These are phyloP conservation scores for Talaromyces sp. DNA, from an alignment of 2,329 filamentous ascomycete species.

Conservation along the genomic window DNA sequence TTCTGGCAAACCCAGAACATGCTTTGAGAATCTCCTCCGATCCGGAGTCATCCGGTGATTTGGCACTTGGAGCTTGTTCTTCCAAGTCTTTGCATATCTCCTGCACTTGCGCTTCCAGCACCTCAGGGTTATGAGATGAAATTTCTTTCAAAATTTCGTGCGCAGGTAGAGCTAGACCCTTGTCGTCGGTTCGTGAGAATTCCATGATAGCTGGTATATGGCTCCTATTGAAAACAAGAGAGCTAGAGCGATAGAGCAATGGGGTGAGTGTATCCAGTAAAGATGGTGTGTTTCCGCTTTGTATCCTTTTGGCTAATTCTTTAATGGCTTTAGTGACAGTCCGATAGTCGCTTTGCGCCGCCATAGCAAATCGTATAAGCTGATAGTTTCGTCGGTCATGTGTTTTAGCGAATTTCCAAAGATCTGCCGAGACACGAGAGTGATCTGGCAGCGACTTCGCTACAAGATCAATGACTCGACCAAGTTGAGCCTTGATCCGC, in stretches of 20 bases:
- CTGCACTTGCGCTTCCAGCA: constrained; percentile 88
- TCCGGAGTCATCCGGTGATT: constrained; percentile 61
- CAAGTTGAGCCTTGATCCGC: constrained; percentile 63
- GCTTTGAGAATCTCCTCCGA: constrained; percentile 92
- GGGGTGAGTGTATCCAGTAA: constrained; percentile 76
- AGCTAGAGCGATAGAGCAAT: constrained; percentile 75
- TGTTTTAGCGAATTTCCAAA: constrained; percentile 84
- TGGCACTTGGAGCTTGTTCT: constrained; percentile 68
- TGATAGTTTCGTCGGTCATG: constrained; percentile 89
- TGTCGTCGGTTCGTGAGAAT: constrained; percentile 76
- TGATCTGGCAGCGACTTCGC: constrained; percentile 72
- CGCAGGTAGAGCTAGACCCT: constrained; percentile 69
- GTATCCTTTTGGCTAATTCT: constrained; percentile 77
- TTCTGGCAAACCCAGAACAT: constrained; percentile 83
- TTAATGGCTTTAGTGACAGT: constrained; percentile 86
- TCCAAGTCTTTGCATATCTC: constrained; percentile 84
- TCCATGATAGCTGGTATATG: constrained; percentile 88
- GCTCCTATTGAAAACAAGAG: constrained; percentile 88
- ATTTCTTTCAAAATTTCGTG: constrained; percentile 91
- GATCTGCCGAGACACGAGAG: constrained; percentile 64
- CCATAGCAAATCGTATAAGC: constrained; percentile 78
- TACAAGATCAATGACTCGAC: constrained; percentile 67
- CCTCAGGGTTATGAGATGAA: constrained; percentile 77
- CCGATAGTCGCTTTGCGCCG: constrained; percentile 82
- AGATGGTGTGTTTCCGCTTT: constrained; percentile 56